phyloP scores from a whole-genome alignment of 371 early-diverging fungal species.

The Polyrhizophydium stewartii region DNA sequence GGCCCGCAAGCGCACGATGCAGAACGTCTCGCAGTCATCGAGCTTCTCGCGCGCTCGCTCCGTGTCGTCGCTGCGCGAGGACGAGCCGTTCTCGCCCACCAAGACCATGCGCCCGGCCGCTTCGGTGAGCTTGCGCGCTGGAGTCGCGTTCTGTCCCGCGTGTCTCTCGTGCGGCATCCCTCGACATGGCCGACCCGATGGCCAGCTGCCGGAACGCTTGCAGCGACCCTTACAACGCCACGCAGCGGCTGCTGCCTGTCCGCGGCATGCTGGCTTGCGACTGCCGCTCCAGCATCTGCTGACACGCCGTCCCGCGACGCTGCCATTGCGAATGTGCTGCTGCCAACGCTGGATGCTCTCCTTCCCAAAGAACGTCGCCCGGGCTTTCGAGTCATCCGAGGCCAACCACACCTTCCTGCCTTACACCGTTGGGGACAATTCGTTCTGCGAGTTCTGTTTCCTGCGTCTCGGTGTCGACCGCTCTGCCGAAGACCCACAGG shows the following conservation, averaged over 20 bases:
- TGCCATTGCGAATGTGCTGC: too few species aligned
- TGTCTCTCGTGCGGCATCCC: too few species aligned
- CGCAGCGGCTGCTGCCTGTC: too few species aligned
- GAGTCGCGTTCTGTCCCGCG: too few species aligned
- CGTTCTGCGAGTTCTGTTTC: constrained; percentile 42
- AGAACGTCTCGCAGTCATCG: neutral
- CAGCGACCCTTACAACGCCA: too few species aligned
- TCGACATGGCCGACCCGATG: too few species aligned
- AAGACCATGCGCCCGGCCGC: neutral
- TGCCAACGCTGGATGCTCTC: too few species aligned
- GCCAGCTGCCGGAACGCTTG: too few species aligned
- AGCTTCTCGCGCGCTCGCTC: neutral
- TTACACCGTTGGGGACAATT: constrained; percentile 17
- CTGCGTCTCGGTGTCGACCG: constrained; percentile 4
- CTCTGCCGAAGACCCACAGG: constrained; percentile 9
- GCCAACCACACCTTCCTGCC: constrained; percentile 37
- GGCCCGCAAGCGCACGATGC: neutral
- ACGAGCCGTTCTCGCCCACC: neutral
- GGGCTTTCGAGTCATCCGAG: constrained; percentile 10
- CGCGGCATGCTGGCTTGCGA: too few species aligned
- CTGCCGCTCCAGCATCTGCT: too few species aligned
- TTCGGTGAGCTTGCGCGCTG: too few species aligned
- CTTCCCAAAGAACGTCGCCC: neutral
- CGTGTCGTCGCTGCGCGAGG: neutral
- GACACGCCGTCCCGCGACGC: too few species aligned